Evolutionary conservation across 345 rosid species (phyloP).

Genomic region (Boechera stricta): DNA sequence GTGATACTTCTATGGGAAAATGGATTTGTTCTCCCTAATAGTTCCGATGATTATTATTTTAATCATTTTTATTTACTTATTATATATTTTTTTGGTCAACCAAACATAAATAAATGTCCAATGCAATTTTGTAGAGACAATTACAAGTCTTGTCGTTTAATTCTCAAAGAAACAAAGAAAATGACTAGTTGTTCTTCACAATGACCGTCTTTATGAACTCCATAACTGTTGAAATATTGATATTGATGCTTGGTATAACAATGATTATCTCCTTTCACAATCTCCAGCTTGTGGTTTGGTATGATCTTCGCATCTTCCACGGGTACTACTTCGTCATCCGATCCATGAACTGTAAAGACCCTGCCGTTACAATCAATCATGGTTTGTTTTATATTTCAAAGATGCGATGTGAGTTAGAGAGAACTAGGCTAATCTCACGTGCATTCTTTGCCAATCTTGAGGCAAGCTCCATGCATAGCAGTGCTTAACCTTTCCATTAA

Average conservation of each 20-base stretch:
- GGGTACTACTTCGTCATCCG: too few relatives aligned
- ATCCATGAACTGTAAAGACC: constrained; percentile 14
- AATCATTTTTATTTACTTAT: too few relatives aligned
- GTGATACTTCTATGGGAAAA: too few relatives aligned
- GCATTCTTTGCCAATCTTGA: constrained; percentile 68
- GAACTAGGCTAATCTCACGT: constrained; percentile 51
- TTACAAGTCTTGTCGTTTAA: too few relatives aligned
- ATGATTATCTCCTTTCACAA: constrained; percentile 66
- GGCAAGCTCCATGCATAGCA: constrained; percentile 71
- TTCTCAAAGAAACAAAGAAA: too few relatives aligned
- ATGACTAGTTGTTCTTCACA: constrained; percentile 26
- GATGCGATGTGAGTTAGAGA: neutral
- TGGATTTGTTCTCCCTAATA: too few relatives aligned
- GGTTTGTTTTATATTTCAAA: neutral
- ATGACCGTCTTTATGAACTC: constrained; percentile 47
- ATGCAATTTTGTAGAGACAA: constrained; percentile 30
- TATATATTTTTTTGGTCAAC: neutral
- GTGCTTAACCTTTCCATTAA: constrained; percentile 74
- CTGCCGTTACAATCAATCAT: constrained; percentile 39
- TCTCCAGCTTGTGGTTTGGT: constrained; percentile 64
- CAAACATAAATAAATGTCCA: neutral
- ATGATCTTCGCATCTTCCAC: constrained; percentile 40
- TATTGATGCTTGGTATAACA: constrained; percentile 62
- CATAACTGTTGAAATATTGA: constrained; percentile 52
- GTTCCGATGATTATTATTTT: too few relatives aligned